Conservation (phyloP, 139 green algal species). For the Chara braunii region DNA sequence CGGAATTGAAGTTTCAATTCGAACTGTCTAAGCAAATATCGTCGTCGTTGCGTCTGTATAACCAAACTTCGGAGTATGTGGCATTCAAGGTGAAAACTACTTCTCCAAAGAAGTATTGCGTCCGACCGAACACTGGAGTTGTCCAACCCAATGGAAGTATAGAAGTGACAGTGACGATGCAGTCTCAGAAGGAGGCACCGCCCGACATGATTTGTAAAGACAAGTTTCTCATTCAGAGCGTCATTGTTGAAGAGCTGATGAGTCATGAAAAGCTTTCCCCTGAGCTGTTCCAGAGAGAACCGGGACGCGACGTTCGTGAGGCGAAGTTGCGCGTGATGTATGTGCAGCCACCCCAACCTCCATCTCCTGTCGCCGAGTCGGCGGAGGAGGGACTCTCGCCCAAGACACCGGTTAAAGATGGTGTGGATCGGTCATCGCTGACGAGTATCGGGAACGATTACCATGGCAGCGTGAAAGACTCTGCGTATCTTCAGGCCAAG, state of each 20-base stretch:
- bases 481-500: no score
- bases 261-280: no score
- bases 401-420: no score
- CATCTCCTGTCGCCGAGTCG: conserved; percentile 58
- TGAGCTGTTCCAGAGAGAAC: conserved; percentile 12
- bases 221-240: conserved; percentile 75
- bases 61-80: conserved; percentile 47
- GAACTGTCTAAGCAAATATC: conserved; percentile 70
- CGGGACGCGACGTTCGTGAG: conserved; percentile 38
- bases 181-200: conserved; percentile 40
- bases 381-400: conserved; percentile 31
- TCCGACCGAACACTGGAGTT: conserved; percentile 60
- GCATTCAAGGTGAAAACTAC: conserved; percentile 83
- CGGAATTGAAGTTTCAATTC: no score
- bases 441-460: no score
- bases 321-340: conserved; percentile 60
- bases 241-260: conserved; percentile 39
- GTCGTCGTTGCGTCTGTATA: conserved; percentile 55
- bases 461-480: no score
- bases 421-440: no score
- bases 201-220: conserved; percentile 49
- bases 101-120: conserved; percentile 76
- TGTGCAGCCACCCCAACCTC: conserved; percentile 52
- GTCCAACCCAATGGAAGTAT: conserved; percentile 41
- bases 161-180: conserved; percentile 48